Conservation (phyloP, 345 rosid species). For the Brassica cretica region DNA sequence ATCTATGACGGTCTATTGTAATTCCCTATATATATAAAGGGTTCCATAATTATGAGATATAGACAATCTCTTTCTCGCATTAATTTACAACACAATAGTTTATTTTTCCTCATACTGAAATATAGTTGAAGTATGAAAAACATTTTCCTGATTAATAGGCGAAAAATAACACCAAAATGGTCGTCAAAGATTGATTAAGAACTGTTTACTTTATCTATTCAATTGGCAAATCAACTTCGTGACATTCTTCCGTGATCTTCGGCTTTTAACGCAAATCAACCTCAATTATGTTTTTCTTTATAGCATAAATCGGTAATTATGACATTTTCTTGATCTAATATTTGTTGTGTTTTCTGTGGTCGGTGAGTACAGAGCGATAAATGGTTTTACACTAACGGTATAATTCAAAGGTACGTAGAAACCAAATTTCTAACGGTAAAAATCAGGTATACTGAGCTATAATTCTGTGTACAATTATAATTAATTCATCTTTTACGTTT, state of each 20-base stretch:
- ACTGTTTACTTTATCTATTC: not conserved
- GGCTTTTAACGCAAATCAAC: not conserved
- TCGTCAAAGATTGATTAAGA: slow-evolving; percentile 22
- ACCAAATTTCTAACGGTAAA: not conserved
- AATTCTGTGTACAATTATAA: not conserved
- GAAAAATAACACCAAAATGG: not conserved
- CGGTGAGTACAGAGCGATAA: not conserved
- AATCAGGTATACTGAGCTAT: not conserved
- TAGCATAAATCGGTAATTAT: slow-evolving; percentile 10
- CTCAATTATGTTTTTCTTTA: slow-evolving; percentile 9
- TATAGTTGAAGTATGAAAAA: not conserved
- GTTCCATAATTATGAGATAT: too few species aligned
- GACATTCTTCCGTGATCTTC: slow-evolving; percentile 36
- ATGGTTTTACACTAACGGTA: not conserved
- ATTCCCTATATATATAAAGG: too few species aligned
- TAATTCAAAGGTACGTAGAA: not conserved
- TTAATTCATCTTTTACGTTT: not conserved
- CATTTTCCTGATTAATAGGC: not conserved
- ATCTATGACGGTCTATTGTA: too few species aligned
- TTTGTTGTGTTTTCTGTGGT: slow-evolving; percentile 2
- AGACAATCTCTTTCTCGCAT: too few species aligned
- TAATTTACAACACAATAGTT: too few species aligned
- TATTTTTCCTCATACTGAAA: not conserved
- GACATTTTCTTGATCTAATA: not conserved
- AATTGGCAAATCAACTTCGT: slow-evolving; percentile 26